Evolutionary conservation across 306 rosid species (phyloP).

Genomic region (Pyrus betulifolia): DNA sequence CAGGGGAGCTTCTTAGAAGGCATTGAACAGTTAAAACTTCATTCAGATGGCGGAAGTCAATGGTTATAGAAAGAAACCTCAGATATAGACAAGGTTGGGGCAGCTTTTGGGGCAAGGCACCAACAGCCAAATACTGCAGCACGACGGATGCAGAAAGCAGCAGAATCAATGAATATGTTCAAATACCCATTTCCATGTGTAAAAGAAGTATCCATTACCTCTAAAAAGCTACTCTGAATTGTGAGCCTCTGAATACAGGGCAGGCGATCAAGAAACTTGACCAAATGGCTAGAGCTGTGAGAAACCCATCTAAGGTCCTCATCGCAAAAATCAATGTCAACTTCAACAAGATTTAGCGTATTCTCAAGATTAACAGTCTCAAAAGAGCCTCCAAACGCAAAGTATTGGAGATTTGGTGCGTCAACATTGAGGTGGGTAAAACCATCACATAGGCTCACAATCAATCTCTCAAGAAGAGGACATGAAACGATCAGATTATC

Average conservation of each 20-base stretch:
- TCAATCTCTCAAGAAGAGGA: neutral
- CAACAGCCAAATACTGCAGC: slow-evolving; percentile 15
- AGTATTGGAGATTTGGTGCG: slow-evolving; percentile 10
- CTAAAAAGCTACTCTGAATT: slow-evolving; percentile 12
- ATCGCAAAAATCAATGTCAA: slow-evolving; percentile 20
- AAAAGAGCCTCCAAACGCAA: slow-evolving; percentile 28
- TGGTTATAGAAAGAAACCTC: slow-evolving; percentile 31
- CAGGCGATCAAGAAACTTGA: slow-evolving; percentile 35
- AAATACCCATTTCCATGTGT: neutral
- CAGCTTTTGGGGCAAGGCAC: slow-evolving; percentile 28
- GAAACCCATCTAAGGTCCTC: too few species aligned
- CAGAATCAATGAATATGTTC: neutral
- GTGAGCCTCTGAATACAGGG: slow-evolving; percentile 20
- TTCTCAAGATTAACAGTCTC: slow-evolving; percentile 32
- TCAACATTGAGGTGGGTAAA: neutral
- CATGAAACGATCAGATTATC: neutral
- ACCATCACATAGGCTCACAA: neutral
- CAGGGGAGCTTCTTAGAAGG: slow-evolving; percentile 49
- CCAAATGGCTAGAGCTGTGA: slow-evolving; percentile 23
- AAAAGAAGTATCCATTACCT: slow-evolving; percentile 18
- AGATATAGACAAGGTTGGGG: slow-evolving; percentile 30
- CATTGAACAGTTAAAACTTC: slow-evolving; percentile 43
- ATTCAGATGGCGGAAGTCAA: slow-evolving; percentile 31
- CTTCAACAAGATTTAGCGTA: slow-evolving; percentile 37
- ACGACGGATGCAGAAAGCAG: too few species aligned